Conservation (phyloP, 2,329 filamentous ascomycete genomes). For the Cyphellophora attinorum region DNA sequence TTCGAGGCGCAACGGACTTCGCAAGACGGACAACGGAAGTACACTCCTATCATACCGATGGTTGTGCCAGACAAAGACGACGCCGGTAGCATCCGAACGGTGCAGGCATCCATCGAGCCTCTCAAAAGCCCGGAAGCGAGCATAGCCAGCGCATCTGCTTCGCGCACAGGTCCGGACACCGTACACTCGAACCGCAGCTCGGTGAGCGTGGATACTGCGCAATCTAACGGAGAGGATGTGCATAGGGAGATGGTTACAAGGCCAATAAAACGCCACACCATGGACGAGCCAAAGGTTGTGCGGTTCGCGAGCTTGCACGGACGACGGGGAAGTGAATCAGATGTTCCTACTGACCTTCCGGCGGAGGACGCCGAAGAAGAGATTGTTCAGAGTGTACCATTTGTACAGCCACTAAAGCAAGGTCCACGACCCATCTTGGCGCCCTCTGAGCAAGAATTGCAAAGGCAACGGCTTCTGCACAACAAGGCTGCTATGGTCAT, state of each 20-base stretch:
- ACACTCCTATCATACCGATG: slow-evolving; percentile 16
- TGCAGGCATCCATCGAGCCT: slow-evolving; percentile 16
- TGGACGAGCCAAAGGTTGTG: slow-evolving; percentile 1
- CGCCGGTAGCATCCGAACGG: slow-evolving; percentile 2
- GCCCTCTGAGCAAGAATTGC: background rate
- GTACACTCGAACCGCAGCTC: background rate
- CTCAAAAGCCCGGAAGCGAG: background rate
- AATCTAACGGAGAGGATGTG: background rate
- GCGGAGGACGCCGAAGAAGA: background rate
- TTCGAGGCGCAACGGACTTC: slow-evolving; percentile 15
- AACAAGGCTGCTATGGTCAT: background rate
- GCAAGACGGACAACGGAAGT: slow-evolving; percentile 12
- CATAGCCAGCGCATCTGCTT: background rate
- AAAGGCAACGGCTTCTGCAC: background rate
- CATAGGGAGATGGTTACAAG: background rate
- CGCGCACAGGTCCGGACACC: background rate
- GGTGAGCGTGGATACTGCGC: background rate
- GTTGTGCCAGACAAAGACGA: slow-evolving; percentile 10
- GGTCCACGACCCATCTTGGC: background rate
- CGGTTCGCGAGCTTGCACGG: slow-evolving; percentile 2
- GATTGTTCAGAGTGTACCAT: background rate
- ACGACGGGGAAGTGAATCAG: background rate
- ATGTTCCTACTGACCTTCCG: background rate
- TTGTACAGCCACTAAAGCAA: background rate
- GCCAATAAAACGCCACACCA: background rate